A percentile compares a stretch with the other conserved stretches of the same genome.
Evolutionary conservation across 495 filamentous ascomycete genomes (phyloP).

Genomic region (Podospora conica): DNA sequence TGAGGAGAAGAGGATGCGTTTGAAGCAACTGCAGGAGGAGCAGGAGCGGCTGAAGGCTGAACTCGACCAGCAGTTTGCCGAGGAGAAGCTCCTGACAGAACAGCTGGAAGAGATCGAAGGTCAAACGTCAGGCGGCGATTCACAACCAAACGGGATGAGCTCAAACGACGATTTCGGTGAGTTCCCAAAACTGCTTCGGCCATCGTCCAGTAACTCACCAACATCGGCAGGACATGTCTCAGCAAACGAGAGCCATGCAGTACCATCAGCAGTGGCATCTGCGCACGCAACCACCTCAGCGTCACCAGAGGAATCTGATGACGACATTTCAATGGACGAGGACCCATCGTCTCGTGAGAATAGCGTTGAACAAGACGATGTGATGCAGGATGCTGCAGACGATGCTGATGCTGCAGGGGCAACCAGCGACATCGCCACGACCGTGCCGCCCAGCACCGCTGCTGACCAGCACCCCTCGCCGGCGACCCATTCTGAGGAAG

Average conservation of each 20-base stretch:
- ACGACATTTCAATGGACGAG: constrained; percentile 13
- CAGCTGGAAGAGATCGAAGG: constrained; percentile 50
- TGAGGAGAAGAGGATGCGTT: constrained; percentile 41
- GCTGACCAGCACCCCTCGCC: background rate
- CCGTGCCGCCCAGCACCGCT: background rate
- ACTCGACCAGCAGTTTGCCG: constrained; percentile 42
- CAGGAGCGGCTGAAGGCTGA: constrained; percentile 54
- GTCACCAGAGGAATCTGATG: background rate
- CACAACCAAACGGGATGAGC: constrained; percentile 8
- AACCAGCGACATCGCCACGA: background rate
- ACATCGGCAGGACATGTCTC: background rate
- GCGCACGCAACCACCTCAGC: background rate
- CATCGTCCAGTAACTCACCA: background rate
- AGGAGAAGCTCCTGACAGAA: constrained; percentile 43
- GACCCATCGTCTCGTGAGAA: constrained; percentile 6
- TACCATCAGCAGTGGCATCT: background rate
- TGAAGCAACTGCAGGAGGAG: constrained; percentile 52
- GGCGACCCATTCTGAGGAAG: background rate
- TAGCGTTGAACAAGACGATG: background rate
- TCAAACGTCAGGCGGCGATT: constrained; percentile 32
- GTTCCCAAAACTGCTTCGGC: background rate
- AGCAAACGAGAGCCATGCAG: background rate
- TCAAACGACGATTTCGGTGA: constrained; percentile 5
- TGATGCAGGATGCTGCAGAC: background rate
- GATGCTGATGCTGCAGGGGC: background rate